Base-by-base conservation (phyloP, 2,329 filamentous ascomycete genomes). In the Fusarium newnesense region DNA sequence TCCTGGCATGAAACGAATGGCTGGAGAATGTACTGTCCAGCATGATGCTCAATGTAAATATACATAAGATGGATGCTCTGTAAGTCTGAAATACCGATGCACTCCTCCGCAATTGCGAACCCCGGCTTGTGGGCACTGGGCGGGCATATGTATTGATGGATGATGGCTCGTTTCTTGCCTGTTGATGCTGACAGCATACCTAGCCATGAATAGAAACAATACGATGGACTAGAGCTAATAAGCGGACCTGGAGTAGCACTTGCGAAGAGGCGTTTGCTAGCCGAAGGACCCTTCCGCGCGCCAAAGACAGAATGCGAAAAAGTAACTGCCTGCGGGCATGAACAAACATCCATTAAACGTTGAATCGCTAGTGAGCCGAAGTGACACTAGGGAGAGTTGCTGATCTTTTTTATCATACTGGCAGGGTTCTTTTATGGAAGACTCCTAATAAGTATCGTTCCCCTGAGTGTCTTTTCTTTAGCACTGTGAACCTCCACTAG, bases 141-240 rank as follows among this genome's bases (percentile, higher is more conserved):
- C 49, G 59, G 46, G 24, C 24, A 24, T 24, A 24, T 16, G 39
- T 57, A 50, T 47, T 56, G 43, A 39, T 56, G 47, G 30, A 54
- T 56, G 26, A 52, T 67, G 67, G 58, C 68, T 57, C 39, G 43
- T 60, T 37, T 44, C 43, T 50, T 34, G 63, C 37, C 34, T 43
- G 32, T 53, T 44, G 49, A 39, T 43, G 54, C 52, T 69, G 58
- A 50, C 57, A 52, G 49, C 42, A 34, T 42, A 36, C n/a, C n/a
- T 49, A 36, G 60, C 71, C 63, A 73, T 71, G 71, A 69, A 73
- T 74, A 72, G 71, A 43, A 73, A 69, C 71, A 72, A 58, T 40
- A 49, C 47, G 40, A 58, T 24, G 26, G 46, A 57, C 60, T 70
- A 73, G 47, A 57, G 47, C 44, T 53, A 24, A 34, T 43, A 40